Base-by-base conservation (phyloP, 2,329 filamentous ascomycete genomes). In the Penicillium hordei region DNA sequence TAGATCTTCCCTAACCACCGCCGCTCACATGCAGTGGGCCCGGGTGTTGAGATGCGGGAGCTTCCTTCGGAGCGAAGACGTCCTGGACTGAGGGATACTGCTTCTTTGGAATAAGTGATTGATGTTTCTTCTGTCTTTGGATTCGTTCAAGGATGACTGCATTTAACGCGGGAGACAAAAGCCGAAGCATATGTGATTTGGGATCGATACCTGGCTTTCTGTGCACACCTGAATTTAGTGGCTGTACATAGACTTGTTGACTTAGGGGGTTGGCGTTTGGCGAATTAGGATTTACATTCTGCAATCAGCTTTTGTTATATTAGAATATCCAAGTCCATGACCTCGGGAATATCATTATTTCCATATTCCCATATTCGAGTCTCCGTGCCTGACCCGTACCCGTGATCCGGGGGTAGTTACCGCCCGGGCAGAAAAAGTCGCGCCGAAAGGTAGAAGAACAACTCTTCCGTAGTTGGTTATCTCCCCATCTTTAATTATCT, bases 1-100 rank as follows among this genome's bases (percentile, higher is more conserved):
- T 61, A 86, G 84, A 78, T 86, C 55, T 86, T 86, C 66, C 83
- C 84, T 19, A 72, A 73, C 19, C 77, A 90, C 70, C 83, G 90
- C 70, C 81, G 82, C 68, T 79, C 82, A 48, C 84, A 89, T 60
- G 75, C 89, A 33, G 83, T 93, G 52, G 92, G 92, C 0, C 91
- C 91, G 4, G 92, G 93, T 13, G 86, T 97, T 62, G 92, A 96
- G 75, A 82, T 93, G 63, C 82, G 87, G 68, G 86, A 93, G 55
- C 83, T 87, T 69, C 83, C 86, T 43, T 78, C 83, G 58, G 81
- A 81, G 72, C 69, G 71, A 61, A 77, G 82, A 70, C 73, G 81
- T 39, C 78, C 81, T 67, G 82, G 84, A 65, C 68, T 93, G 68
- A 80, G 86, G 58, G 86, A 89, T 69, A 82, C 89, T 65, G 84